phyloP scores from a whole-genome alignment of 2,329 filamentous ascomycete genomes.

The Exophiala bonariae region DNA sequence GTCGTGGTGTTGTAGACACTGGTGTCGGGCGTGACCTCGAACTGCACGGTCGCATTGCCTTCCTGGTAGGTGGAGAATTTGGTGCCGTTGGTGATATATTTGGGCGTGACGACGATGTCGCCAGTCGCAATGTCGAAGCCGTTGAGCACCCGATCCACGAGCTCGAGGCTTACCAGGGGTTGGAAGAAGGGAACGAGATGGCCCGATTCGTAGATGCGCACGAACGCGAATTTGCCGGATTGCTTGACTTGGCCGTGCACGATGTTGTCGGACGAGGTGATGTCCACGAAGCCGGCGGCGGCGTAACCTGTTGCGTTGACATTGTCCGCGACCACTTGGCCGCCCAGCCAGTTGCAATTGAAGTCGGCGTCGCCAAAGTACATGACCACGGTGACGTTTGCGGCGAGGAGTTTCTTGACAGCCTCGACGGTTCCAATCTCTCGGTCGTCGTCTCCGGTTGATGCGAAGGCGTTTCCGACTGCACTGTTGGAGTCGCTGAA shows the following conservation, averaged over 20 bases:
- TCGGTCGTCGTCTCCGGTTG: slow-evolving; percentile 47
- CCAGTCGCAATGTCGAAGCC: slow-evolving; percentile 59
- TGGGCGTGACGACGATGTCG: slow-evolving; percentile 39
- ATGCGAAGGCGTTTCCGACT: slow-evolving; percentile 42
- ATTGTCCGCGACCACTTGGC: slow-evolving; percentile 55
- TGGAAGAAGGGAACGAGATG: slow-evolving; percentile 47
- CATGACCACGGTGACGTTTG: slow-evolving; percentile 38
- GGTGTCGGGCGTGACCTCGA: slow-evolving; percentile 17
- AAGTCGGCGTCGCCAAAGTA: slow-evolving; percentile 36
- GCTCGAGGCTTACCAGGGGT: slow-evolving; percentile 58
- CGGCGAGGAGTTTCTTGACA: slow-evolving; percentile 42
- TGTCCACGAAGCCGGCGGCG: slow-evolving; percentile 36
- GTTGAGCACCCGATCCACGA: slow-evolving; percentile 61
- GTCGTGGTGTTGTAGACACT: slow-evolving; percentile 25
- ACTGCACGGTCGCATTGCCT: slow-evolving; percentile 26
- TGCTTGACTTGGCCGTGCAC: slow-evolving; percentile 57
- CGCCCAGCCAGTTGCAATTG: slow-evolving; percentile 42
- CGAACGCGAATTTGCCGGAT: slow-evolving; percentile 42
- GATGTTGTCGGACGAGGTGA: slow-evolving; percentile 41
- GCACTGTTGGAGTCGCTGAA: slow-evolving; percentile 45
- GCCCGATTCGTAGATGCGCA: slow-evolving; percentile 40
- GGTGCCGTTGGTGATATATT: slow-evolving; percentile 51
- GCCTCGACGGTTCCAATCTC: slow-evolving; percentile 43
- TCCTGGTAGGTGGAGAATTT: slow-evolving; percentile 50
- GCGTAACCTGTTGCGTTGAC: slow-evolving; percentile 44